Evolutionary conservation across 768 basidiomycete species (phyloP).

Genomic region (Terana coerulea): DNA sequence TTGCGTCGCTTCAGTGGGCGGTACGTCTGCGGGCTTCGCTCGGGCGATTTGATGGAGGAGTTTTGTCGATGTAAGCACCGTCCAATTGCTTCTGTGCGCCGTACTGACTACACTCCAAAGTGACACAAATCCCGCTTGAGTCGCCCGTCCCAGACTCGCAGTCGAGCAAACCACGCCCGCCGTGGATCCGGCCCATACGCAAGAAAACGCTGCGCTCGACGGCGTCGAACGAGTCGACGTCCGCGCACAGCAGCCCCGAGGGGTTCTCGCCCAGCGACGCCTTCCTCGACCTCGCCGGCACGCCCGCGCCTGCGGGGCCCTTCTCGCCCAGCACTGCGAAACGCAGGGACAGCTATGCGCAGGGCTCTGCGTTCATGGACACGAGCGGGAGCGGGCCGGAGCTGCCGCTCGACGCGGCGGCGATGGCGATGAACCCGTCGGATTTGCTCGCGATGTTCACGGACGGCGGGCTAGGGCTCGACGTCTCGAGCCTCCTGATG

Average conservation of each 20-base stretch:
- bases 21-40: slow-evolving; percentile 88
- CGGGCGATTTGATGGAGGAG: slow-evolving; percentile 92
- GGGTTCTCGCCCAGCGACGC: slow-evolving; percentile 59
- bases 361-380: slow-evolving; percentile 12
- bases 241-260: slow-evolving; percentile 54
- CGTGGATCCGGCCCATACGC: slow-evolving; percentile 87
- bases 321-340: slow-evolving; percentile 11
- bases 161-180: slow-evolving; percentile 53
- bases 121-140: slow-evolving; percentile 86
- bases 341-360: no score
- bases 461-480: slow-evolving; percentile 7
- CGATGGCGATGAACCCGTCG: slow-evolving; percentile 10
- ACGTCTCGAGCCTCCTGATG: slow-evolving; percentile 14
- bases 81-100: neutral
- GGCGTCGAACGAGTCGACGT: slow-evolving; percentile 26
- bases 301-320: slow-evolving; percentile 19
- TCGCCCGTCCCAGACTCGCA: slow-evolving; percentile 49
- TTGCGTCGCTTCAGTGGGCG: slow-evolving; percentile 85
- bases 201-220: slow-evolving; percentile 60
- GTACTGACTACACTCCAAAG: slow-evolving; percentile 30
- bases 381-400: neutral
- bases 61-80: slow-evolving; percentile 80
- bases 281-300: slow-evolving; percentile 43
- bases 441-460: slow-evolving; percentile 16
- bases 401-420: neutral